Conservation (phyloP, 2,329 filamentous ascomycete species). For the Torrubiella hemipterigena region DNA sequence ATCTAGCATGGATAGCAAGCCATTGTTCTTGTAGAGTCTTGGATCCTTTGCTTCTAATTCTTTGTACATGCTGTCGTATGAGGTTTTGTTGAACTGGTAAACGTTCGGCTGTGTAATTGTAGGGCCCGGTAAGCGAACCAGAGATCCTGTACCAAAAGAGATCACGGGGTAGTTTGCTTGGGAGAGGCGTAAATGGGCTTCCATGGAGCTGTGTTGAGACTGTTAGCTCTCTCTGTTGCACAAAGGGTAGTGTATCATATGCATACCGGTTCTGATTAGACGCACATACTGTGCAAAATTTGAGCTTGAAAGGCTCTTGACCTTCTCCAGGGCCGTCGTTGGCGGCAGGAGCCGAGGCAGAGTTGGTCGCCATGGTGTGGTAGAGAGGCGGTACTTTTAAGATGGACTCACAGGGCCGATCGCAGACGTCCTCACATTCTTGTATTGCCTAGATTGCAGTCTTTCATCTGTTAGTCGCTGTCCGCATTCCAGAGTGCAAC, state of each 20-base stretch:
- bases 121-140: constrained; percentile 85
- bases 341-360: constrained; percentile 17
- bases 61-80: constrained; percentile 88
- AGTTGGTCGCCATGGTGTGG: constrained; percentile 19
- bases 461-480: too few species aligned
- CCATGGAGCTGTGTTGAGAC: constrained; percentile 61
- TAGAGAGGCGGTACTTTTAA: background rate
- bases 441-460: background rate
- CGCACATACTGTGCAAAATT: constrained; percentile 97
- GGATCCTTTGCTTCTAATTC: constrained; percentile 80
- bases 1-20: constrained; percentile 89
- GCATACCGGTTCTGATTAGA: constrained; percentile 90
- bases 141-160: constrained; percentile 90
- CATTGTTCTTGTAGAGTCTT: constrained; percentile 80
- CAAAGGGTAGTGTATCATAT: too few species aligned
- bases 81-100: constrained; percentile 95
- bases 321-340: constrained; percentile 36
- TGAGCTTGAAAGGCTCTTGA: constrained; percentile 66
- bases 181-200: constrained; percentile 89
- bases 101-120: constrained; percentile 90
- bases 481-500: background rate
- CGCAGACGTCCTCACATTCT: background rate
- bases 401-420: too few species aligned
- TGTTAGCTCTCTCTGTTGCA: too few species aligned
- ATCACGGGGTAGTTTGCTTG: constrained; percentile 87